Evolutionary conservation across 1,139 yeast genomes (phyloP), one percentile per base, ranked within the genome.

Genomic region (Zhuliangozyma parablackwelliae): DNA sequence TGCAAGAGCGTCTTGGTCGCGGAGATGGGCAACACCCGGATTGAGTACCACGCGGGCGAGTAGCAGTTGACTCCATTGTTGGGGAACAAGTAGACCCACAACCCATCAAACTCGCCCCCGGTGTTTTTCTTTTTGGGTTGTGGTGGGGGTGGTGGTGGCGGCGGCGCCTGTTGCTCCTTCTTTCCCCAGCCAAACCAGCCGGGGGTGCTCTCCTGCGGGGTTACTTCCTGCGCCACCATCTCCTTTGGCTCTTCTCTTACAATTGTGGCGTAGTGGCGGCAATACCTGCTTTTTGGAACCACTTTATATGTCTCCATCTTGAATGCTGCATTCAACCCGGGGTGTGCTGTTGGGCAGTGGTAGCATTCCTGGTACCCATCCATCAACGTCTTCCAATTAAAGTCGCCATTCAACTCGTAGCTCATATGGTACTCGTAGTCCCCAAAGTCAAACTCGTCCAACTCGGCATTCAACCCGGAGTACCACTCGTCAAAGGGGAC

Each of bases 291-390:
- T 56, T 72, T 76, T 39, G 82, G 81, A 21, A 72, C 80, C 40
- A 78, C 82, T 45, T 75, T 72, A 54, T 78, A 78, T n/a, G 83
- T 78, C 48, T 74, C 79, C 80, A 78, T 78, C 47, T 63, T 69
- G 58, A 78, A 78, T 9, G 82, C 81, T 28, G 72, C 54, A 38
- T 69, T 66, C 42, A 78, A 61, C 7, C 82, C 82, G 3, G 82
- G 82, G 48, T 78, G 83, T 1, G 82, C 82, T 16, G 82, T 78
- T 28, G 82, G 82, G 54, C 83, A 78, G 52, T 78, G 83, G 57
- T 77, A 77, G 46, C 83, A 78, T 55, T 78, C 83, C 57, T 78
- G 81, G 56, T 78, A 78, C 3, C 83, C 83, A 50, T 78, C 83
- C 81, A 78, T 76, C 44, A 78, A 64, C 2, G 83, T 78, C 50